phyloP scores from a whole-genome alignment of 257 asterid genomes.

The Nicotiana obtusifolia region DNA sequence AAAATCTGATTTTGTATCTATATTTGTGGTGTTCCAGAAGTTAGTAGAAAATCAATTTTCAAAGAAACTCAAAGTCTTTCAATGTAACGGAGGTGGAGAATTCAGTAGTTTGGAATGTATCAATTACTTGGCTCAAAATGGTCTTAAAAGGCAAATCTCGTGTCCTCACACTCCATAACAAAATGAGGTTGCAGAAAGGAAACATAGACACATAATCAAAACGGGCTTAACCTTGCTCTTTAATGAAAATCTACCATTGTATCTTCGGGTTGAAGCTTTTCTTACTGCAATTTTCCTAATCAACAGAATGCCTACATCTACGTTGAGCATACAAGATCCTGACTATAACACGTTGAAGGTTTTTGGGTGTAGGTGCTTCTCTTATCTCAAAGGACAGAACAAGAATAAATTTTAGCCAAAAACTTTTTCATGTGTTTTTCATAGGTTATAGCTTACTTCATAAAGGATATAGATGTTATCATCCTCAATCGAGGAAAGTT shows the following conservation, averaged over 20 bases:
- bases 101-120: not conserved
- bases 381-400: not conserved
- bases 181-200: not conserved
- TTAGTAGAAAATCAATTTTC: no score
- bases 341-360: not conserved
- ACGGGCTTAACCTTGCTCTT: not conserved
- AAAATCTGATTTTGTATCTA: no score
- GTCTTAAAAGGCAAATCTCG: no score
- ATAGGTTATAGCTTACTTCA: not conserved
- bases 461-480: not conserved
- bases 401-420: no score
- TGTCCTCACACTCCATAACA: no score
- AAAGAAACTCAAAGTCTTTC: no score
- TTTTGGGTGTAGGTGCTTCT: not conserved
- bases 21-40: no score
- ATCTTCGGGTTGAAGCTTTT: not conserved
- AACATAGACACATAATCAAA: no score
- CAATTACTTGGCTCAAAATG: not conserved
- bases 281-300: not conserved
- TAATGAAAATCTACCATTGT: not conserved
- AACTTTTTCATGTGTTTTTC: not conserved
- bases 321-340: not conserved
- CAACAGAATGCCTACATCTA: not conserved
- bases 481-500: not conserved
- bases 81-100: not conserved